Conservation (phyloP, 306 rosid genomes). For the Argentina anserina region DNA sequence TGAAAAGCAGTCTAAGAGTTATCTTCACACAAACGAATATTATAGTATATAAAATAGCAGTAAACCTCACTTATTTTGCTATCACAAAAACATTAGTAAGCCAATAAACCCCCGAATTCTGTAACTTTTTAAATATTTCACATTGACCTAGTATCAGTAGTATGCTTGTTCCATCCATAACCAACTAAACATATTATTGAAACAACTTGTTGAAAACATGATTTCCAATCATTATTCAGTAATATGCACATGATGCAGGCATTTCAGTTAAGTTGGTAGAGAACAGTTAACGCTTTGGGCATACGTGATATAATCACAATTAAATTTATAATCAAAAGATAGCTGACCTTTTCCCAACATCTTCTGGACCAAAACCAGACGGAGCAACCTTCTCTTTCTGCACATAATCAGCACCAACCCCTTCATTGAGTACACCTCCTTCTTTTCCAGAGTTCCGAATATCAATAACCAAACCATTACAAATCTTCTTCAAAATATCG, state of each 20-base stretch:
- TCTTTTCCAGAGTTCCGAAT: slow-evolving; percentile 67
- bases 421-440: slow-evolving; percentile 82
- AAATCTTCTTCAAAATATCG: slow-evolving; percentile 39
- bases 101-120: background rate
- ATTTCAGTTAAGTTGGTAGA: background rate
- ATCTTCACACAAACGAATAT: background rate
- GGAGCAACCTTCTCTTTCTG: slow-evolving; percentile 94
- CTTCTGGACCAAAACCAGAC: slow-evolving; percentile 53
- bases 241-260: background rate
- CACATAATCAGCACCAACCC: slow-evolving; percentile 96
- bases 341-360: slow-evolving; percentile 70
- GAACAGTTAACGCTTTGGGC: background rate
- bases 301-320: slow-evolving; percentile 1
- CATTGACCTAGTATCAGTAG: background rate
- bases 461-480: slow-evolving; percentile 57
- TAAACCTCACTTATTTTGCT: background rate
- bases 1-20: background rate
- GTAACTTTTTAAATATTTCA: background rate
- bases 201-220: background rate
- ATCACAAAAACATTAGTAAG: background rate
- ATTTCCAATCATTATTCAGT: background rate
- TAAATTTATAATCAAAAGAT: slow-evolving; percentile 23
- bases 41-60: background rate
- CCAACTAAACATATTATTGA: background rate
- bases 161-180: background rate